Percentiles rank a stretch among this genome's conserved stretches.
phyloP scores from a whole-genome alignment of 1,284 basidiomycete species.

The Coriolopsis trogii region DNA sequence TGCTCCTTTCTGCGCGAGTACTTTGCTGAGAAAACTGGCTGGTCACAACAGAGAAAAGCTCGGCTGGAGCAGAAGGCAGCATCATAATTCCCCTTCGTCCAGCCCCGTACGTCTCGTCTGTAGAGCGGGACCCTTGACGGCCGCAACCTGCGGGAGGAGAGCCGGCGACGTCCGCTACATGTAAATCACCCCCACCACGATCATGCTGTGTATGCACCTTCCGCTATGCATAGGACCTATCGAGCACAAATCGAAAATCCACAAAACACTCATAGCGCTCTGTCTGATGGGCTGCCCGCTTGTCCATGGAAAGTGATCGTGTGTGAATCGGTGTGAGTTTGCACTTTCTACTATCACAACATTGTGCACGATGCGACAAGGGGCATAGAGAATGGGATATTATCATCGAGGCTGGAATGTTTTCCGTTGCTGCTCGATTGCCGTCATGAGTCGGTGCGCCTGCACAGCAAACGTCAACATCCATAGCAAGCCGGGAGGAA shows the following conservation, averaged over 20 bases:
- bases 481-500: neutral
- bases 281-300: too few relatives aligned
- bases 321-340: neutral
- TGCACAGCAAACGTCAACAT: constrained; percentile 3
- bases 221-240: constrained; percentile 33
- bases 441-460: constrained; percentile 41
- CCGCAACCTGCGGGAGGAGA: constrained; percentile 19
- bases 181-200: constrained; percentile 28
- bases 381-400: too few relatives aligned
- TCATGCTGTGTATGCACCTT: constrained; percentile 32
- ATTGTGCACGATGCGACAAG: too few relatives aligned
- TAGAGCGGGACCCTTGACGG: constrained; percentile 11
- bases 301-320: neutral
- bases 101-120: neutral
- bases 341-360: too few relatives aligned
- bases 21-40: constrained; percentile 3
- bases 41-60: constrained; percentile 56
- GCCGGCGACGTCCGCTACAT: constrained; percentile 27
- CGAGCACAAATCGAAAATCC: constrained; percentile 34
- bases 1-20: neutral
- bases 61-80: constrained; percentile 57
- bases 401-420: constrained; percentile 25
- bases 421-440: constrained; percentile 61
- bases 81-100: constrained; percentile 38
- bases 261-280: constrained; percentile 31